phyloP scores from a whole-genome alignment of 2,329 filamentous ascomycete species.

The Pseudopyrenochaeta lycopersici region DNA sequence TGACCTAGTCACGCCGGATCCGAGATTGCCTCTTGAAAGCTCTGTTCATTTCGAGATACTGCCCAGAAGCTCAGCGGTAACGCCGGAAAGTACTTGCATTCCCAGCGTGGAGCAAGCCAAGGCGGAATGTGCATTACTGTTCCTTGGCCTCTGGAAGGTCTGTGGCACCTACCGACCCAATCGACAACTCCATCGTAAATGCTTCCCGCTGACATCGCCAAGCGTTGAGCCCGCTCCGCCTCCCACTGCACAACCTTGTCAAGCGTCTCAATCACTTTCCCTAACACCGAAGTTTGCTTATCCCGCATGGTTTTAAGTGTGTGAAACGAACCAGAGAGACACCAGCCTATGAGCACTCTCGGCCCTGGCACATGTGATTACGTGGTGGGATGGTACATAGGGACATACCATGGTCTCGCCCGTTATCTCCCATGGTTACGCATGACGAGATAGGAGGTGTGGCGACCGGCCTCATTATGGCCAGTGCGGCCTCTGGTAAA shows the following conservation, averaged over 20 bases:
- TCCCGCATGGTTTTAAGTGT: conserved; percentile 13
- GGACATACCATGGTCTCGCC: conserved; percentile 23
- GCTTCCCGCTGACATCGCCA: conserved; percentile 31
- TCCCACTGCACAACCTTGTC: conserved; percentile 17
- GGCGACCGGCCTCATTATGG: background rate
- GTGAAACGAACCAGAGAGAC: conserved; percentile 18
- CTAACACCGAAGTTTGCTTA: conserved; percentile 6
- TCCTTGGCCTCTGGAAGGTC: conserved; percentile 18
- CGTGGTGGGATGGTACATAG: conserved; percentile 10
- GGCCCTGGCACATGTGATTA: conserved; percentile 12
- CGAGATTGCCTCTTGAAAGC: conserved; percentile 8
- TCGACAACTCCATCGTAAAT: conserved; percentile 13
- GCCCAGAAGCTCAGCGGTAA: conserved; percentile 32
- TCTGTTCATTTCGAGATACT: conserved; percentile 17
- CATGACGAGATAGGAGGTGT: conserved; percentile 13
- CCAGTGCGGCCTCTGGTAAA: conserved; percentile 5
- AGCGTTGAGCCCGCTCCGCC: conserved; percentile 35
- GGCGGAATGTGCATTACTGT: conserved; percentile 31
- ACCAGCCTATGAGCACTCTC: conserved; percentile 19
- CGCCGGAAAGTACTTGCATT: conserved; percentile 29
- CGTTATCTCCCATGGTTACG: conserved; percentile 20
- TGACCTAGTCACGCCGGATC: conserved; percentile 3
- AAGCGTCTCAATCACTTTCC: conserved; percentile 24
- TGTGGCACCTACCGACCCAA: conserved; percentile 30
- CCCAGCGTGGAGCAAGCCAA: conserved; percentile 30